These are phyloP conservation scores for Neonectria coccinea DNA, from an alignment of 2,329 filamentous ascomycete genomes.

Conservation along the genomic window DNA sequence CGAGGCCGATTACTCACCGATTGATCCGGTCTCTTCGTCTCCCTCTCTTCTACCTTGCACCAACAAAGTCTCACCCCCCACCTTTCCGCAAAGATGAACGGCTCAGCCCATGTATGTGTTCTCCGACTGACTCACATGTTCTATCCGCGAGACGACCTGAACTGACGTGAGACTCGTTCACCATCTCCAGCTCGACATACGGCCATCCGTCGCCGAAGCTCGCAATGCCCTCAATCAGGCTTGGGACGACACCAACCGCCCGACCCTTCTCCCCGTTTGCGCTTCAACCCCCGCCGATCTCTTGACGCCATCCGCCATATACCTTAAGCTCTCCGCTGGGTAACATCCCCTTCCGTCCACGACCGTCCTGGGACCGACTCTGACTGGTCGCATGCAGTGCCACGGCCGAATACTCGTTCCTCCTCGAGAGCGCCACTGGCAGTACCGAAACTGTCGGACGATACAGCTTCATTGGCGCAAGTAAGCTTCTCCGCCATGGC, in stretches of 20 bases:
- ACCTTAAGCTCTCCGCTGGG: slow-evolving; percentile 77
- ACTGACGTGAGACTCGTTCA: slow-evolving; percentile 8
- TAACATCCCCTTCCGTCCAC: slow-evolving; percentile 28
- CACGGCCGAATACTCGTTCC: slow-evolving; percentile 82
- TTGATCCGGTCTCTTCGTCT: slow-evolving; percentile 8
- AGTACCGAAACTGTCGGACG: slow-evolving; percentile 88
- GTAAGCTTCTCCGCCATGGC: slow-evolving; percentile 30
- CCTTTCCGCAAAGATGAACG: slow-evolving; percentile 34
- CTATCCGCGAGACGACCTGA: not conserved
- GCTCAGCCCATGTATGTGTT: slow-evolving; percentile 40
- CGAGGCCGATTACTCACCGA: slow-evolving; percentile 31
- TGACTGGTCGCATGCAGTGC: slow-evolving; percentile 42
- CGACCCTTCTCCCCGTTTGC: slow-evolving; percentile 85
- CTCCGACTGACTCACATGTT: not conserved
- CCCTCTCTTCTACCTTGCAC: slow-evolving; percentile 4
- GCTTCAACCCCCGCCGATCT: slow-evolving; percentile 91
- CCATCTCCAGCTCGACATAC: slow-evolving; percentile 42
- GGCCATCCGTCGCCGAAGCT: slow-evolving; percentile 45
- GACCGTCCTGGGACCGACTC: slow-evolving; percentile 3
- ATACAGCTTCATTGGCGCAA: slow-evolving; percentile 92
- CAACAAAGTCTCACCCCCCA: not conserved
- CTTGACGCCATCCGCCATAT: slow-evolving; percentile 93
- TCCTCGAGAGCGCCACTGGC: slow-evolving; percentile 92
- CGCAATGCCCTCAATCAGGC: slow-evolving; percentile 43
- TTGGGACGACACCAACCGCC: slow-evolving; percentile 42